Evolutionary conservation across 2,329 filamentous ascomycete genomes (phyloP).

Genomic region (Saccharata proteae): DNA sequence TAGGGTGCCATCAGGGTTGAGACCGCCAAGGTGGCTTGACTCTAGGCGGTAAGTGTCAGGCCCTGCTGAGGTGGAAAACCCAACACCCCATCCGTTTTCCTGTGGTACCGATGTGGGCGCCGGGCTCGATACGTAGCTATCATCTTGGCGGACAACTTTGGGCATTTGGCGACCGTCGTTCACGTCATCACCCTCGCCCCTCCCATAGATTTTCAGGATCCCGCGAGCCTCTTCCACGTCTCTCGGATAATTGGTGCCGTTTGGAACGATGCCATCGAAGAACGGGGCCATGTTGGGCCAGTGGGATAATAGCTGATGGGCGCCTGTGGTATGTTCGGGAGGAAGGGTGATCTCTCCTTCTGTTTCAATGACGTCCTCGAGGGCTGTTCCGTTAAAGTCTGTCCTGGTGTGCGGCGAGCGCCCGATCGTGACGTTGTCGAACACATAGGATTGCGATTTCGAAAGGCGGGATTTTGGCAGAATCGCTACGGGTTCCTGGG

Average conservation of each 20-base stretch:
- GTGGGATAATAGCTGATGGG: slow-evolving; percentile 60
- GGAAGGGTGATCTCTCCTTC: slow-evolving; percentile 55
- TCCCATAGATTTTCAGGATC: slow-evolving; percentile 61
- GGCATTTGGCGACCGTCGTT: slow-evolving; percentile 38
- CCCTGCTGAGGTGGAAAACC: slow-evolving; percentile 21
- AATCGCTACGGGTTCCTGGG: slow-evolving; percentile 8
- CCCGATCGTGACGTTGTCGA: too few species aligned
- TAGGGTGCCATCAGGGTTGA: slow-evolving; percentile 40
- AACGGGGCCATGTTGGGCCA: slow-evolving; percentile 44
- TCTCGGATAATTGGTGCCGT: slow-evolving; percentile 52
- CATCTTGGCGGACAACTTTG: too few species aligned
- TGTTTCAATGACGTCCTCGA: too few species aligned
- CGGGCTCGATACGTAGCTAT: too few species aligned
- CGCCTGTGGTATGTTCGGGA: slow-evolving; percentile 80
- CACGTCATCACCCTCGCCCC: slow-evolving; percentile 60
- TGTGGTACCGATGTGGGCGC: too few species aligned
- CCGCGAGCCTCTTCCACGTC: slow-evolving; percentile 63
- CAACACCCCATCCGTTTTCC: slow-evolving; percentile 41
- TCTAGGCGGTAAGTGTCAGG: slow-evolving; percentile 19
- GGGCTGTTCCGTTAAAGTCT: too few species aligned
- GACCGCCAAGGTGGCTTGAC: slow-evolving; percentile 33
- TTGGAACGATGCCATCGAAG: slow-evolving; percentile 39
- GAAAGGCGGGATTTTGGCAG: too few species aligned
- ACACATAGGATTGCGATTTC: too few species aligned
- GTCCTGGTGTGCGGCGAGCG: too few species aligned